These are phyloP conservation scores for Quercus phellos DNA, from an alignment of 331 rosid genomes.

Conservation along the genomic window DNA sequence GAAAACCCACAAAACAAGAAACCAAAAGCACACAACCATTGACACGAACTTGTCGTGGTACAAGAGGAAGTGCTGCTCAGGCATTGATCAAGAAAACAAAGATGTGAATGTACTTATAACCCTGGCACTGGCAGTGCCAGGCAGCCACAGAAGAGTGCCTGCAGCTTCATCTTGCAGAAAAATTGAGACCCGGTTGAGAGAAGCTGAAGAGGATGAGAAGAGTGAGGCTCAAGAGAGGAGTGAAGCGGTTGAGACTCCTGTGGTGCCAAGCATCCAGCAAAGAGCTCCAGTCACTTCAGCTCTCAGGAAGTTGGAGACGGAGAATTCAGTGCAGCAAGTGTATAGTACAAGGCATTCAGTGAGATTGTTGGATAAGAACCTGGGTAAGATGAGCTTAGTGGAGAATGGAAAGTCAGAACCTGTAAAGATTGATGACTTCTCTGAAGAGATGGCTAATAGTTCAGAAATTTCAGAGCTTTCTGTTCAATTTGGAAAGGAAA, in stretches of 20 bases:
- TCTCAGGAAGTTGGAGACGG: conserved; percentile 25
- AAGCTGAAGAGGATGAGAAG: conserved; percentile 10
- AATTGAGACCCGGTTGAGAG: conserved; percentile 24
- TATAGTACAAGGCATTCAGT: conserved; percentile 69
- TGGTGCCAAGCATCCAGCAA: conserved; percentile 30
- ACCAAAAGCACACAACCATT: conserved; percentile 27
- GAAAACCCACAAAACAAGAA: conserved; percentile 34
- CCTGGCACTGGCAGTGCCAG: conserved; percentile 30
- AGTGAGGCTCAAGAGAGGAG: conserved; percentile 18
- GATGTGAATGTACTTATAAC: conserved; percentile 26
- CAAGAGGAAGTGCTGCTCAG: conserved; percentile 22
- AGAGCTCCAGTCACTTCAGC: conserved; percentile 30
- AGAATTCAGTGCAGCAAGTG: conserved; percentile 19
- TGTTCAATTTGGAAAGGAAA: conserved; percentile 27
- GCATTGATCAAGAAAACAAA: conserved; percentile 33
- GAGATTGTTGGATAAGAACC: conserved; percentile 51
- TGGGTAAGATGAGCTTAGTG: conserved; percentile 44
- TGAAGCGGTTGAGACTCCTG: conserved; percentile 42
- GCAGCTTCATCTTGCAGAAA: conserved; percentile 28
- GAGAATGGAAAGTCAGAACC: conserved; percentile 23
- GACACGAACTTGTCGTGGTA: conserved; percentile 23
- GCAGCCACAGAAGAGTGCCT: conserved; percentile 25
- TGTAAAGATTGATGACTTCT: conserved; percentile 24
- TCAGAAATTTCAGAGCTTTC: conserved; percentile 14
- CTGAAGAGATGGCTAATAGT: conserved; percentile 30